Base-by-base conservation (phyloP, 768 basidiomycete genomes). In the Xanthoconium purpureum region DNA sequence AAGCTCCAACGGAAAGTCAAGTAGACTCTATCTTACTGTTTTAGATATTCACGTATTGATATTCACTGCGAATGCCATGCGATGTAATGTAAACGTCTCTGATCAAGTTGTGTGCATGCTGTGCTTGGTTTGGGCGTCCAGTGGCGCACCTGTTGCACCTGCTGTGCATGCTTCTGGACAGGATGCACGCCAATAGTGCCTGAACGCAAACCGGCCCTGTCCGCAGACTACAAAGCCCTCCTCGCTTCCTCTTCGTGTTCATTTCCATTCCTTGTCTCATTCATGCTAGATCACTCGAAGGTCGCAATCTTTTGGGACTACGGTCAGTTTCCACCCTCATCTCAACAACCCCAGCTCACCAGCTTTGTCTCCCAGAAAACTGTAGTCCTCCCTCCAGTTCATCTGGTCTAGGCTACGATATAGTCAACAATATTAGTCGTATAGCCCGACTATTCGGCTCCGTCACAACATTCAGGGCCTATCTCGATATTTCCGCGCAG, bases 1-100 rank as follows among this genome's bases (percentile, higher is more conserved):
- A 83, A 91, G 70, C 78, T 93, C 59, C 80, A 83, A 58, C 90
- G 89, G 68, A 82, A 78, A 58, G 80, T 85, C 62, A 88, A 88
- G 79, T 88, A 82, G 77, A 76, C 54, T 42, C 44, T 60, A 62
- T 58, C 50, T 59, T 56, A 49, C 46, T 29, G 20, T 24, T 40
- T 53, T 66, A 66, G 65, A 57, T 66, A 59, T 40, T 59, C 48
- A 18, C 54, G 47, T 58, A 28, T 59, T 39, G 48, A 55, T 62
- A 55, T 58, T 52, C 57, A 39, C 51, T 52, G 47, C 54, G 43
- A 52, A 56, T 61, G 40, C 47, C 51, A 48, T 60, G 48, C 61
- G 49, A 62, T 59, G 63, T 58, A 58, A 63, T 62, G 56, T 59
- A 61, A 44, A 36, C 47, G 42, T 44, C 33, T 13, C 42, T 35